Evolutionary conservation across 2,329 filamentous ascomycete species (phyloP).

Genomic region (Botryotinia narcissicola): DNA sequence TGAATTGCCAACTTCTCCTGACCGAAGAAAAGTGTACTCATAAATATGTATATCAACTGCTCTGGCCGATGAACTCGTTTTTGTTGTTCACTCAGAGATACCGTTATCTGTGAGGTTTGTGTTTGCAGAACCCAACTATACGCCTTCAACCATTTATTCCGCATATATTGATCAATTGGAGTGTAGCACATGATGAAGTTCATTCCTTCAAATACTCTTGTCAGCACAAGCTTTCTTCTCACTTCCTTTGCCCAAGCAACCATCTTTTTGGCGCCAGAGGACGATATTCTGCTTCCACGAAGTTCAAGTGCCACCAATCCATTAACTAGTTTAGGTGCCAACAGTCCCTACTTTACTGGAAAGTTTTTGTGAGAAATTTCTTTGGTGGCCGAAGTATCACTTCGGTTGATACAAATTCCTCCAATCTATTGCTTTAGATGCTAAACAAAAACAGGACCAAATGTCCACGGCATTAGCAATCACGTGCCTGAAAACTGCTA

Average conservation of each 20-base stretch:
- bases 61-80: neutral
- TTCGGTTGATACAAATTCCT: neutral
- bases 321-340: neutral
- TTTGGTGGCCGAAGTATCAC: neutral
- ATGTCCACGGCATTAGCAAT: slow-evolving; percentile 54
- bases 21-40: neutral
- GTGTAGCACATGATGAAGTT: neutral
- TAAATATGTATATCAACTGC: neutral
- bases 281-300: slow-evolving; percentile 8
- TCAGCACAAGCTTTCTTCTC: neutral
- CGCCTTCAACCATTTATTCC: neutral
- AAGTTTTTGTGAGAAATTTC: neutral
- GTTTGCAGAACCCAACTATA: neutral
- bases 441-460: slow-evolving; percentile 27
- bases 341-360: slow-evolving; percentile 18
- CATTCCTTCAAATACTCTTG: neutral
- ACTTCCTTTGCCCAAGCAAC: slow-evolving; percentile 1
- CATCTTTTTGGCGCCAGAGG: neutral
- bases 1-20: neutral
- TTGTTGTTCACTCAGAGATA: neutral
- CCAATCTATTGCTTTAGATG: too few relatives aligned
- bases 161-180: neutral
- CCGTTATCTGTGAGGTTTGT: too few relatives aligned
- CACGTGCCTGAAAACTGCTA: slow-evolving; percentile 54
- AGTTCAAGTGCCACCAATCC: neutral